A percentile compares a stretch with the other conserved stretches of the same genome.
These are phyloP conservation scores for Aspergillus pseudoterreus DNA, from an alignment of 2,329 filamentous ascomycete genomes.

Conservation along the genomic window DNA sequence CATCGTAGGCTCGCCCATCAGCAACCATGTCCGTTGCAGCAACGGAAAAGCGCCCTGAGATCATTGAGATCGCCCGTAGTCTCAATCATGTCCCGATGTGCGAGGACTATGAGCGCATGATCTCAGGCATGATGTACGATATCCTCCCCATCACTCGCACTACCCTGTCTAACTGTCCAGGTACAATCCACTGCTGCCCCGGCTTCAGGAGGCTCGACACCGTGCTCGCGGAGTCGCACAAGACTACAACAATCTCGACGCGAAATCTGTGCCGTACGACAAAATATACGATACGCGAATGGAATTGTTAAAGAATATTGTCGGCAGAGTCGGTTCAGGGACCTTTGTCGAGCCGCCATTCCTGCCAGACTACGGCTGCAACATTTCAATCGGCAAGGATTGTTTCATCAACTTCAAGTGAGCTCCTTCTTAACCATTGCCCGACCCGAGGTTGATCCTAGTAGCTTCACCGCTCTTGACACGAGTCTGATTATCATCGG, in stretches of 20 bases:
- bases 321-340: conserved; percentile 26
- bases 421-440: conserved; percentile 2
- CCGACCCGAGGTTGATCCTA: not conserved
- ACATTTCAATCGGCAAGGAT: conserved; percentile 27
- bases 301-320: conserved; percentile 23
- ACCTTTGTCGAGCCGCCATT: conserved; percentile 32
- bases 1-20: not conserved
- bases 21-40: conserved; percentile 13
- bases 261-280: conserved; percentile 23
- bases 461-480: conserved; percentile 55
- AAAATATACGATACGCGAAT: conserved; percentile 22
- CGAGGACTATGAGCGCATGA: conserved; percentile 35
- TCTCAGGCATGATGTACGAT: conserved; percentile 34
- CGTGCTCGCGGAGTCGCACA: conserved; percentile 21
- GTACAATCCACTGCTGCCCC: conserved; percentile 27
- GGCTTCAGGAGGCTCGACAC: conserved; percentile 26
- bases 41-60: conserved; percentile 24
- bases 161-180: conserved; percentile 10
- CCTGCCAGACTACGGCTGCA: conserved; percentile 31
- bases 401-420: conserved; percentile 34
- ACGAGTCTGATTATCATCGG: conserved; percentile 53
- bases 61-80: conserved; percentile 27
- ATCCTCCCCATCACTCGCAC: not conserved
- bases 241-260: conserved; percentile 29
- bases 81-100: conserved; percentile 25